Evolutionary conservation across 768 basidiomycete species (phyloP), one percentile per base, ranked within the genome.

Genomic region (Mrakia hoshinonis): DNA sequence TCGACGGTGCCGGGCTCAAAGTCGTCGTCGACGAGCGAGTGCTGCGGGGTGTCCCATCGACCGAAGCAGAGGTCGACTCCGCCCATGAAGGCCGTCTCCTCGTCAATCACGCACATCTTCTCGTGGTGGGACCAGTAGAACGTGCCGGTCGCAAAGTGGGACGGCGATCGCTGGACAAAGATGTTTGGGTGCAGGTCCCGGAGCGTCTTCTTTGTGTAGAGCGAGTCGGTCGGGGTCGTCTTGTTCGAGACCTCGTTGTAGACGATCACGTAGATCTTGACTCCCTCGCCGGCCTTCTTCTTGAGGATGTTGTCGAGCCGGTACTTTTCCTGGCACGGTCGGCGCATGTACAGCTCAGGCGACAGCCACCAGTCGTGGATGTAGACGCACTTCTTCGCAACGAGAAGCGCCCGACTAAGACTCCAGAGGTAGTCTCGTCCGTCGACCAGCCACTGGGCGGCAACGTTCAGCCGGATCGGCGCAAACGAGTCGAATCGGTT

Each of bases 371-470:
- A 97, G 80, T 95, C 95, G 77, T 98, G 96, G 47, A 97, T 96
- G 77, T 92, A 94, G 68, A 96, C 92, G 55, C 81, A 65, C 52
- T 60, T 66, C 58, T 87, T 88, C 0, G 95, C 95, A 75, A 96
- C 84, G 31, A 90, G 83, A 60, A 99, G 88, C 0, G 95, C 95
- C 49, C 91, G 85, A 29, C 91, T 91, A 29, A 99, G 81, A 77
- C 94, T 95, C 96, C 95, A 99, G 81, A 92, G 95, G 77, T 99
- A 99, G 79, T 99, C 95, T 13, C 95, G 87, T 90, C 95, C 95
- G 79, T 99, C 95, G 22, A 98, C 93, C 2, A 99, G 86, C 95
- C 95, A 99, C 76, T 98, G 94, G 5, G 94, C 90, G 31, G 93
- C 89, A 5, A 94, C 94, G 76, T 97, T 94, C 75, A 89, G 80